phyloP scores from a whole-genome alignment of 139 green algal genomes.

The Diplosphaera chodatii region DNA sequence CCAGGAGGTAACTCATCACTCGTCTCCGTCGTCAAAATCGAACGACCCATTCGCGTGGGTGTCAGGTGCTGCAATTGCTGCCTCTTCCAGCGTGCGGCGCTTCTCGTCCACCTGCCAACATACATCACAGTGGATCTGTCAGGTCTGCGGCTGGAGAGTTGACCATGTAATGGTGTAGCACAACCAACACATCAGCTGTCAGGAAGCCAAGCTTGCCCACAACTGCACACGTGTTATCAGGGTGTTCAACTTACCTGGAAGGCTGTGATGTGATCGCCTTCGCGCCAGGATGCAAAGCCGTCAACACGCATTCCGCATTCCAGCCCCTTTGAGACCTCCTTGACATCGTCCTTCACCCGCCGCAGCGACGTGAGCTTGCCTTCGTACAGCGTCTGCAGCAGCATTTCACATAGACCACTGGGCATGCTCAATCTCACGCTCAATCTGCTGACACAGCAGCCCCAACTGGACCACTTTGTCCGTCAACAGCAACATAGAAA shows the following conservation, averaged over 20 bases:
- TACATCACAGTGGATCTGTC: too few relatives aligned
- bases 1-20: neutral
- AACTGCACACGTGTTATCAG: too few relatives aligned
- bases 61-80: slow-evolving; percentile 5
- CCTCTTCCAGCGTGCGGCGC: slow-evolving; percentile 42
- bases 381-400: slow-evolving; percentile 64
- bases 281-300: slow-evolving; percentile 69
- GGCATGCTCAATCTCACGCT: too few relatives aligned
- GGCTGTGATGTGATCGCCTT: slow-evolving; percentile 42
- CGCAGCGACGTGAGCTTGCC: slow-evolving; percentile 75
- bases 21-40: neutral
- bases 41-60: neutral
- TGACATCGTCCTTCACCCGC: slow-evolving; percentile 89
- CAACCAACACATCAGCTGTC: too few relatives aligned
- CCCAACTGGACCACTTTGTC: too few relatives aligned
- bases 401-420: too few relatives aligned
- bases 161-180: too few relatives aligned
- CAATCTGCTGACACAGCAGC: too few relatives aligned
- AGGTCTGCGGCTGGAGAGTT: too few relatives aligned
- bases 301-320: slow-evolving; percentile 79
- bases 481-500: too few relatives aligned
- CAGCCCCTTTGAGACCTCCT: slow-evolving; percentile 67
- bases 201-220: too few relatives aligned
- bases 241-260: too few relatives aligned
- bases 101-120: slow-evolving; percentile 25